phyloP scores from a whole-genome alignment of 2,329 filamentous ascomycete genomes.

The Grosmannia clavigera region DNA sequence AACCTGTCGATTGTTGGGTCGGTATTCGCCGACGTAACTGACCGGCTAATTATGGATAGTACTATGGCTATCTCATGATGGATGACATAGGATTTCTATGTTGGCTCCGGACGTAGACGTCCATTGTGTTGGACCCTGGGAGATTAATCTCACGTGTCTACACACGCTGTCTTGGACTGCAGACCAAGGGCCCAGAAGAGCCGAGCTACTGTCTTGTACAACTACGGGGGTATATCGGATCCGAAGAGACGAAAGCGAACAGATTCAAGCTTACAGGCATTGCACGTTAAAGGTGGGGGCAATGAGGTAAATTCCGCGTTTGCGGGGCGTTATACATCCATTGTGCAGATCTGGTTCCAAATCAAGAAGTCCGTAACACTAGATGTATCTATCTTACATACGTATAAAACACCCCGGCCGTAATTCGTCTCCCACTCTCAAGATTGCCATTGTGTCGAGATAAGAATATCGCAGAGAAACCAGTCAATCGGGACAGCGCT shows the following conservation, averaged over 20 bases:
- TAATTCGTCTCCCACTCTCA: background rate
- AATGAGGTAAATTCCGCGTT: background rate
- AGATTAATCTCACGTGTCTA: too few relatives aligned
- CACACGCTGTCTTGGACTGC: too few relatives aligned
- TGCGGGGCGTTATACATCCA: background rate
- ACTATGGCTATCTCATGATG: too few relatives aligned
- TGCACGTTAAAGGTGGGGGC: background rate
- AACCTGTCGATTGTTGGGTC: slow-evolving; percentile 8
- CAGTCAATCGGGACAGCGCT: too few relatives aligned
- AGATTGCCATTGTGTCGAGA: background rate
- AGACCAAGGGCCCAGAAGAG: too few relatives aligned
- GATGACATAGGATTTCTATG: too few relatives aligned
- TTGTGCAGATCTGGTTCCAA: background rate
- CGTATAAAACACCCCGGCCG: background rate
- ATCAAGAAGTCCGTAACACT: background rate
- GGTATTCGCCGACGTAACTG: slow-evolving; percentile 4
- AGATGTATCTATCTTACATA: too few relatives aligned
- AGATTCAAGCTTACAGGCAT: too few relatives aligned
- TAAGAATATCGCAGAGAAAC: background rate
- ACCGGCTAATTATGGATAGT: background rate
- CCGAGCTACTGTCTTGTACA: too few relatives aligned
- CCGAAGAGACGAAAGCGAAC: background rate
- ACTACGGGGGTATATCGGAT: too few relatives aligned
- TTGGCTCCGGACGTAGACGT: too few relatives aligned
- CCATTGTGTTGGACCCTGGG: too few relatives aligned